These are phyloP conservation scores for Aspergillus brunneoviolaceus DNA, from an alignment of 2,329 filamentous ascomycete species.

Conservation along the genomic window DNA sequence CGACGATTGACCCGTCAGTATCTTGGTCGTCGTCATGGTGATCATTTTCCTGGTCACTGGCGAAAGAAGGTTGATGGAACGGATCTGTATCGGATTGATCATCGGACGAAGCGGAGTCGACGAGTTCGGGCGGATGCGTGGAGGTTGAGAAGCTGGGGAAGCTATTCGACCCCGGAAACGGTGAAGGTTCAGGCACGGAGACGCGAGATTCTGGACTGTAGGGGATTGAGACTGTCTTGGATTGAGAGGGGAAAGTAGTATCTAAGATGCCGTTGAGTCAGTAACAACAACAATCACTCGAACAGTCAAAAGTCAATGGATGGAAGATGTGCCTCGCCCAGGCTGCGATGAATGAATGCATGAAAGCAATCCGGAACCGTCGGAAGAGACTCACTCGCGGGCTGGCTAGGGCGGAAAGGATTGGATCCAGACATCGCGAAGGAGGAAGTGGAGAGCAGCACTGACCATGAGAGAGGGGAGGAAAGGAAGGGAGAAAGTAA, in stretches of 20 bases:
- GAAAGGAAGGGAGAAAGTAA: slow-evolving; percentile 12
- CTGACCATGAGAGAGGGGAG: slow-evolving; percentile 33
- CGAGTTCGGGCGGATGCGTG: slow-evolving; percentile 24
- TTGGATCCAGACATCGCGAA: slow-evolving; percentile 50
- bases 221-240: neutral
- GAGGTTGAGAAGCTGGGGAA: slow-evolving; percentile 22
- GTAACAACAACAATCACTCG: neutral
- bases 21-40: neutral
- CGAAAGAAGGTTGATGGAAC: slow-evolving; percentile 35
- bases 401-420: slow-evolving; percentile 50
- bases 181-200: slow-evolving; percentile 16
- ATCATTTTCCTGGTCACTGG: slow-evolving; percentile 26
- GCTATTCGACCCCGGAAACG: slow-evolving; percentile 17
- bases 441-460: slow-evolving; percentile 18
- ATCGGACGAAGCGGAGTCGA: slow-evolving; percentile 32
- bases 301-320: slow-evolving; percentile 6
- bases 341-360: slow-evolving; percentile 6
- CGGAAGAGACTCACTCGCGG: slow-evolving; percentile 32
- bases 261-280: neutral
- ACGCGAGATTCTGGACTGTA: slow-evolving; percentile 7
- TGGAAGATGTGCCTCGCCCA: neutral
- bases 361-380: slow-evolving; percentile 14
- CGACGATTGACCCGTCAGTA: neutral
- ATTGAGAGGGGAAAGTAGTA: neutral
- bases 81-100: slow-evolving; percentile 38